Percentiles rank a stretch among this genome's conserved stretches.
phyloP scores from a whole-genome alignment of 768 basidiomycete genomes.

The Epithele typhae region DNA sequence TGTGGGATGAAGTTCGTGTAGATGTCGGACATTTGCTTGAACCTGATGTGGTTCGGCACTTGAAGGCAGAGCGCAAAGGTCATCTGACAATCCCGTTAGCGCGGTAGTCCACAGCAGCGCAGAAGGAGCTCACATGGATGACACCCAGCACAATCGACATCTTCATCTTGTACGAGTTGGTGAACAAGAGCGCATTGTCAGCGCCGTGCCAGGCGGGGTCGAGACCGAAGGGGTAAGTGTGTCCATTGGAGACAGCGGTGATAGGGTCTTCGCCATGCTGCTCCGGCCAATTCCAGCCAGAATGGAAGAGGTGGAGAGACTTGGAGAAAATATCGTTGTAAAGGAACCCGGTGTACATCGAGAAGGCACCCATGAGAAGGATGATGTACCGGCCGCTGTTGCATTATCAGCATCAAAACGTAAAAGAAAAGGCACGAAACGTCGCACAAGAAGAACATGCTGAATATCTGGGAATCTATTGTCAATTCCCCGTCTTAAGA shows the following conservation, averaged over 20 bases:
- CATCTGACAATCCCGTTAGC: conserved; percentile 57
- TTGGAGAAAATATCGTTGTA: conserved; percentile 99
- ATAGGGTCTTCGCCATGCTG: conserved; percentile 40
- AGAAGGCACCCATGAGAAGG: conserved; percentile 95
- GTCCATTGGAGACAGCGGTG: conserved; percentile 52
- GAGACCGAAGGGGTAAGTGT: conserved; percentile 87
- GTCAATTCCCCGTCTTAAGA: not conserved
- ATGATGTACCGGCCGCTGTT: conserved; percentile 95
- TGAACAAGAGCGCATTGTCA: conserved; percentile 88
- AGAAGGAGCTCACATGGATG: conserved; percentile 69
- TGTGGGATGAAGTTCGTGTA: conserved; percentile 96
- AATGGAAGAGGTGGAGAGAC: conserved; percentile 80
- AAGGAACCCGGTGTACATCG: conserved; percentile 93
- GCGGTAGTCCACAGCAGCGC: not conserved
- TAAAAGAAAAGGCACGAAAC: conserved; percentile 3
- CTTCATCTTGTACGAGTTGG: conserved; percentile 99
- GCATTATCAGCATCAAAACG: conserved; percentile 17
- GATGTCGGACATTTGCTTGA: conserved; percentile 83
- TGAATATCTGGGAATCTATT: conserved; percentile 55
- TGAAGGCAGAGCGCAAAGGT: conserved; percentile 96
- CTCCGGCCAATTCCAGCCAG: conserved; percentile 79
- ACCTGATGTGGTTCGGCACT: conserved; percentile 91
- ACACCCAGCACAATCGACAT: conserved; percentile 97
- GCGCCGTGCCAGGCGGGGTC: conserved; percentile 96
- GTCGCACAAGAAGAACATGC: conserved; percentile 90